These are phyloP conservation scores for Plasmodium malariae DNA, from an alignment of 169 alveolate species.

Conservation along the genomic window DNA sequence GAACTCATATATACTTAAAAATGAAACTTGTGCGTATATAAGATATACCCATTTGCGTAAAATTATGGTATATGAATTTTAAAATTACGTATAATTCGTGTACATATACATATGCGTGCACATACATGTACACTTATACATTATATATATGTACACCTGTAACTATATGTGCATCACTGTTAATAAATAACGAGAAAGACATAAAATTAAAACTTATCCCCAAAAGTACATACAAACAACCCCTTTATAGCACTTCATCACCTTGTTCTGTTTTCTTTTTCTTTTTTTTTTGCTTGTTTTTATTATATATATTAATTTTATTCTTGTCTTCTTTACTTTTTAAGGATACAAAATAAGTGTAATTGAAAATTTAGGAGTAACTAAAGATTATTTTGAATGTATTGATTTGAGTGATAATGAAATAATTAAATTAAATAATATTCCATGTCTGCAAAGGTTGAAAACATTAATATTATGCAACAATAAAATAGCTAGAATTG, in stretches of 20 bases:
- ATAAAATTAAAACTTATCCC: no score
- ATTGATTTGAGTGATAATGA: slow-evolving; percentile 92
- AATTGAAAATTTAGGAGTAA: slow-evolving; percentile 91
- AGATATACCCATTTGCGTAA: neutral
- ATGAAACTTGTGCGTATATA: slow-evolving; percentile 17
- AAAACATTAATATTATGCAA: slow-evolving; percentile 88
- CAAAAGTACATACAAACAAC: no score
- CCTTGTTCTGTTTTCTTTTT: neutral
- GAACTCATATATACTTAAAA: neutral
- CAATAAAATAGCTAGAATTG: slow-evolving; percentile 87
- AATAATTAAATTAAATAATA: slow-evolving; percentile 88
- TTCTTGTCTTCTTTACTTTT: slow-evolving; percentile 18
- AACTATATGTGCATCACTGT: no score
- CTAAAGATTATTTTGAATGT: slow-evolving; percentile 92
- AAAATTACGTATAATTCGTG: neutral
- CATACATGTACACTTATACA: no score
- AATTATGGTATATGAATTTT: no score
- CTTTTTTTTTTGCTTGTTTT: neutral
- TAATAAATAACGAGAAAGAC: no score
- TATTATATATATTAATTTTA: neutral
- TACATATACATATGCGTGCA: neutral
- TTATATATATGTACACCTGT: no score
- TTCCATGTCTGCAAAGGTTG: slow-evolving; percentile 89
- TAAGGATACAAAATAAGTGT: slow-evolving; percentile 89
- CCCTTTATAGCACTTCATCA: neutral